A percentile compares a stretch with the other conserved stretches of the same genome.
Evolutionary conservation across 2,329 filamentous ascomycete species (phyloP).

Genomic region (Ceratocystiopsis minuta): DNA sequence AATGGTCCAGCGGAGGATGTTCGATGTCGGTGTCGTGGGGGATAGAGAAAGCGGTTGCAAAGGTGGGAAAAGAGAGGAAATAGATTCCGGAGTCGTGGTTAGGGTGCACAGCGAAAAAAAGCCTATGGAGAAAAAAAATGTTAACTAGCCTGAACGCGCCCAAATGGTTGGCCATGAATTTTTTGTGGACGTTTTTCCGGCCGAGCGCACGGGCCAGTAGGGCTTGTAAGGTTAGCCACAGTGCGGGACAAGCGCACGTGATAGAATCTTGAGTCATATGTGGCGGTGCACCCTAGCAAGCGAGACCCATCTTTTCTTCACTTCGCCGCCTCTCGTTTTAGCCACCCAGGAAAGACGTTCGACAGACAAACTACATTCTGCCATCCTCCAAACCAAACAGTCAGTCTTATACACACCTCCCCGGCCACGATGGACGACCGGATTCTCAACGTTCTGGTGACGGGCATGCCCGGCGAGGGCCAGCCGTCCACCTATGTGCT

Average conservation of each 20-base stretch:
- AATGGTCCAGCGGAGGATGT: slow-evolving; percentile 1
- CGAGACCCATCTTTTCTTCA: no score
- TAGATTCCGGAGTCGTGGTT: slow-evolving; percentile 1
- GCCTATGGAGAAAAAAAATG: slow-evolving; percentile 2
- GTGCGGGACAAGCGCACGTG: neutral
- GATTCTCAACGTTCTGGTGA: slow-evolving; percentile 60
- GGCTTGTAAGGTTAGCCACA: slow-evolving; percentile 4
- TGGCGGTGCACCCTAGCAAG: no score
- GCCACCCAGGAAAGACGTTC: no score
- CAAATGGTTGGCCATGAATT: slow-evolving; percentile 1
- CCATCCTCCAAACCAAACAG: no score
- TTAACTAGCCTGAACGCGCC: neutral
- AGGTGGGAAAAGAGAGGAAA: neutral
- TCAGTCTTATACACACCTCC: no score
- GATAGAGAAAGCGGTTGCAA: slow-evolving; percentile 13
- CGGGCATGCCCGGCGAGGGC: slow-evolving; percentile 66
- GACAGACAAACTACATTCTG: no score
- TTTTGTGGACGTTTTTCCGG: slow-evolving; percentile 7
- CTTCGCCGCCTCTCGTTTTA: no score
- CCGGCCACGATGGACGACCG: slow-evolving; percentile 1
- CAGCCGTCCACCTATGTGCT: slow-evolving; percentile 69
- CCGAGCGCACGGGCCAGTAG: slow-evolving; percentile 9
- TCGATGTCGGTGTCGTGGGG: slow-evolving; percentile 11
- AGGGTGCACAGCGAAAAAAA: slow-evolving; percentile 1
- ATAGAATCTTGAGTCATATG: neutral